Conservation (phyloP, 805 yeast species). For the Ogataea minuta region DNA sequence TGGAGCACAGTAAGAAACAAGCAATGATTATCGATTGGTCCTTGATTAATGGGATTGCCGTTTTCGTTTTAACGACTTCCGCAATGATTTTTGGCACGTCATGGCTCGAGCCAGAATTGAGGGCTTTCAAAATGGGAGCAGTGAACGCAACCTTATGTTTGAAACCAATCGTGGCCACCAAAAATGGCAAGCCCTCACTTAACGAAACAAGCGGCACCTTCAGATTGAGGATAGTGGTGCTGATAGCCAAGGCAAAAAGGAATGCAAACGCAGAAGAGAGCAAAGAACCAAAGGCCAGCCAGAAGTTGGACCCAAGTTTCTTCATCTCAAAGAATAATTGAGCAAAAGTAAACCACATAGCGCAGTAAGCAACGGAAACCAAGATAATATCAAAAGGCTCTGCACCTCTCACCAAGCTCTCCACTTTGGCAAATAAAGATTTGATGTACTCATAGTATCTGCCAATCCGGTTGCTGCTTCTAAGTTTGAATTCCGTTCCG, state of each 20-base stretch:
- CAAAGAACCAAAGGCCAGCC: constrained; percentile 81
- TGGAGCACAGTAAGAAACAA: constrained; percentile 65
- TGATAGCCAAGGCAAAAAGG: constrained; percentile 67
- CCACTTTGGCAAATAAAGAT: constrained; percentile 39
- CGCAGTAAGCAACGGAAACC: constrained; percentile 75
- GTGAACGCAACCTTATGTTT: constrained; percentile 79
- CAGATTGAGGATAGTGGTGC: constrained; percentile 53
- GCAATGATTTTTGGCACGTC: constrained; percentile 35
- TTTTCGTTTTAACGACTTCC: constrained; percentile 31
- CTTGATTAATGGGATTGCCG: constrained; percentile 57
- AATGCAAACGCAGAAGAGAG: constrained; percentile 81
- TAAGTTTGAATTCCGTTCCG: constrained; percentile 59
- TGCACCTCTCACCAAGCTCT: constrained; percentile 59
- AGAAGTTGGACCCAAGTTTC: constrained; percentile 75
- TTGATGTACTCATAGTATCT: constrained; percentile 54
- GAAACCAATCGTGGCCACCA: constrained; percentile 90
- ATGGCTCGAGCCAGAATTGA: constrained; percentile 27
- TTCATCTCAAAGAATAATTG: constrained; percentile 75
- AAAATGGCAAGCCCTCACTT: constrained; percentile 90
- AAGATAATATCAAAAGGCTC: constrained; percentile 83
- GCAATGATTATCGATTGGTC: constrained; percentile 73
- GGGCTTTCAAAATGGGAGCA: constrained; percentile 48
- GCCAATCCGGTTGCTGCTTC: constrained; percentile 54
- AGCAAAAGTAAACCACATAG: constrained; percentile 82
- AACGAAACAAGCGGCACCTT: constrained; percentile 70